Evolutionary conservation across 2,329 filamentous ascomycete genomes (phyloP).

Genomic region (Fusarium sp.): DNA sequence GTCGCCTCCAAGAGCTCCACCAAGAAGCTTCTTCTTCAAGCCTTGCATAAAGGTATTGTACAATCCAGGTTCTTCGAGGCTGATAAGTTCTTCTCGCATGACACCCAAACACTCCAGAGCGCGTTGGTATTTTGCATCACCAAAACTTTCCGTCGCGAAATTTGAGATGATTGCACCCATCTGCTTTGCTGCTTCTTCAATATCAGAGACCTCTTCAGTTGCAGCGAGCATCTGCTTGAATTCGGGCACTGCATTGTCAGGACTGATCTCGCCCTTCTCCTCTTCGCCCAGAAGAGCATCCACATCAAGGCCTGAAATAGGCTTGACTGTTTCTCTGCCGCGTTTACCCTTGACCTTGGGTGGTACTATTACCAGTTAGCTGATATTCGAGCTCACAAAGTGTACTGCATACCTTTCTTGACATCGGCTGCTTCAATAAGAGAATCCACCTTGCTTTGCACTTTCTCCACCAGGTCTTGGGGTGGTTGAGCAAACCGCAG

Average conservation of each 20-base stretch:
- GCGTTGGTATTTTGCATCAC: slow-evolving; percentile 78
- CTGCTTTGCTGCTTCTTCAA: slow-evolving; percentile 78
- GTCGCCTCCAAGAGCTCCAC: slow-evolving; percentile 79
- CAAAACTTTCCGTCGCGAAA: slow-evolving; percentile 79
- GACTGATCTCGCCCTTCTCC: slow-evolving; percentile 59
- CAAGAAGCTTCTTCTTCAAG: slow-evolving; percentile 79
- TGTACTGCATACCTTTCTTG: slow-evolving; percentile 76
- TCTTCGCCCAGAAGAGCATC: slow-evolving; percentile 79
- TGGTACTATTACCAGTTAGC: slow-evolving; percentile 68
- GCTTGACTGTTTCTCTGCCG: slow-evolving; percentile 78
- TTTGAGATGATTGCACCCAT: slow-evolving; percentile 78
- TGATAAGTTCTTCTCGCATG: slow-evolving; percentile 81
- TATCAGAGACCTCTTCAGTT: slow-evolving; percentile 70
- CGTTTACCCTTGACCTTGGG: slow-evolving; percentile 82
- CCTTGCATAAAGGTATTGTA: slow-evolving; percentile 81
- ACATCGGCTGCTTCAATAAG: slow-evolving; percentile 80
- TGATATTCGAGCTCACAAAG: not conserved
- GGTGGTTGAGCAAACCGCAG: slow-evolving; percentile 81
- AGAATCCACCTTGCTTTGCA: slow-evolving; percentile 69
- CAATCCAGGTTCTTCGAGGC: slow-evolving; percentile 78
- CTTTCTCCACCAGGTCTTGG: slow-evolving; percentile 71
- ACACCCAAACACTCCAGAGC: slow-evolving; percentile 82
- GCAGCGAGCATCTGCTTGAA: slow-evolving; percentile 83
- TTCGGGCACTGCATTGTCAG: slow-evolving; percentile 86
- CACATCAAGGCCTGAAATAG: slow-evolving; percentile 90